Base-by-base conservation (phyloP, 106 monocot genomes). In the Xerophyta viscosa region DNA sequence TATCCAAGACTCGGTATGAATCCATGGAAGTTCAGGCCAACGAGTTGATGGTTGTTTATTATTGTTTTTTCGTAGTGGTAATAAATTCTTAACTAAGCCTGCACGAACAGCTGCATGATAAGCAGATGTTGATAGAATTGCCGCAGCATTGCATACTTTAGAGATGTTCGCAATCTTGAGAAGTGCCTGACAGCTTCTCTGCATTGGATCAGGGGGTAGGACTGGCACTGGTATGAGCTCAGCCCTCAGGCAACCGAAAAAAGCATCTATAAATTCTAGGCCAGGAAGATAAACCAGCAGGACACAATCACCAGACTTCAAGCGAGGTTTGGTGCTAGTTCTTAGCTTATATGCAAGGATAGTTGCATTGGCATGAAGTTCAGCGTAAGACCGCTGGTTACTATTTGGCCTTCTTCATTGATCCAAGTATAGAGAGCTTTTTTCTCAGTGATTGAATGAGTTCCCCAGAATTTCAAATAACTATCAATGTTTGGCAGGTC, bases 1-100 rank as follows among this genome's bases (percentile, higher is more conserved):
- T 21, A 67, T 43, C 77, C 56, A 63, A 21, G 63, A 71, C 48
- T 78, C 77, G 8, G 77, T 63, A 36, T 71, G 57, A 11, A 72
- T 31, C 77, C 77, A 78, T 23, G 77, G 71, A 53, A 78, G 67
- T 12, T 72, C 48, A 67, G 77, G 77, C 77, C 77, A 78, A 6
- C 11, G 12, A 2, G 62, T 67, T 17, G 71, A 78, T 47, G 37
- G 52, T n/a, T n/a, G n/a, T 26, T 57, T 63, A 14, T n/a, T 2
- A 21, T 51, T 59, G 36, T 37, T 58, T n/a, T 67, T 78, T 26
- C 33, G 9, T 22, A 78, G 25, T 8, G 52, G 18, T 19, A 78
- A 51, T 27, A 71, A 37, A 29, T 53, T 58, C 58, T 67, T 78
- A 23, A 78, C 62, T 20, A 72, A 67, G 24, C 77, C 77, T 37